Base-by-base conservation (phyloP, 805 yeast species). In the Saturnispora zaruensis region DNA sequence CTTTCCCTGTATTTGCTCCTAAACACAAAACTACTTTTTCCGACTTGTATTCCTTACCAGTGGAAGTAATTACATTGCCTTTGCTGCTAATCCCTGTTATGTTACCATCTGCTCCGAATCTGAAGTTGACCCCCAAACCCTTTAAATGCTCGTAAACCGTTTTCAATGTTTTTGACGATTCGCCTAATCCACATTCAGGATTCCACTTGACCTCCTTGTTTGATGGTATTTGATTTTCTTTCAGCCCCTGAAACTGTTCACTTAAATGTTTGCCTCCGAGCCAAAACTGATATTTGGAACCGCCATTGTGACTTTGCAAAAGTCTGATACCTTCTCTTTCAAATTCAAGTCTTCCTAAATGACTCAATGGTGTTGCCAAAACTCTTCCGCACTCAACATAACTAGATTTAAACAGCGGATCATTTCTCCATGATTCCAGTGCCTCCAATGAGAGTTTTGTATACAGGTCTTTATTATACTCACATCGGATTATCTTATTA, bases 401-500 rank as follows among this genome's bases (percentile, higher is more conserved):
- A 3, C 59, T 55, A 3, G 55, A 60, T 16, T 61, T 57, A 43
- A 55, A 71, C 6, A 68, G 43, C 3, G 65, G 63, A 49, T 69
- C 62, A 1, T 44, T 46, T 46, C 66, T 60, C 75, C 77, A 73
- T 49, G 56, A 45, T 4, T 59, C 36, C 43, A 71, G 53, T 3
- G 79, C 78, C 55, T 76, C 78, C 4, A 73, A 62, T 1, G 77
- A 63, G 46, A 76, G 45, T 40, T 61, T 60, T 0, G 76, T 62
- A 51, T 75, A 74, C 18, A 65, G 57, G 20, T 59, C 46, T 49
- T 74, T 75, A 5, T 66, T 57, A 49, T 76, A 76, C 53, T 75
- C 79, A 3, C 73, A 63, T 48, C 79, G 62, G 18, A 76, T 68
- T 42, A 76, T 75, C 55, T 76, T 74, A 53, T 76, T 75, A 44